A percentile compares a stretch with the other conserved stretches of the same genome.
phyloP scores from a whole-genome alignment of 768 basidiomycete genomes.

The Podaxis rugospora region DNA sequence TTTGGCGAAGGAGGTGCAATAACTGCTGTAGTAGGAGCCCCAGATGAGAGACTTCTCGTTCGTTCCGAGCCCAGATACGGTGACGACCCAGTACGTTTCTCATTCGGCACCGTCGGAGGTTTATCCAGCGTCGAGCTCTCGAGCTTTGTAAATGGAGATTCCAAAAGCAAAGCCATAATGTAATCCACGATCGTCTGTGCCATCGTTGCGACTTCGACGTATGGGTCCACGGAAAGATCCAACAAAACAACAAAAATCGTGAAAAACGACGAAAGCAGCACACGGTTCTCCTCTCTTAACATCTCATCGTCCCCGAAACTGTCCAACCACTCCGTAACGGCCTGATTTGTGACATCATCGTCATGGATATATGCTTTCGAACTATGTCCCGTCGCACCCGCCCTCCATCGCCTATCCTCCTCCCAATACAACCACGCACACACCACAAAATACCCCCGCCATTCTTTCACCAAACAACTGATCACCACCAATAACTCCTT shows the following conservation, averaged over 20 bases:
- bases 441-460: conserved; percentile 93
- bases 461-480: conserved; percentile 92
- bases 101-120: conserved; percentile 40
- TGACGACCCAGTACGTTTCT: conserved; percentile 33
- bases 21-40: neutral
- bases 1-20: conserved; percentile 28
- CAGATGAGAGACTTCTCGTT: neutral
- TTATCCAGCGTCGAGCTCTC: conserved; percentile 59
- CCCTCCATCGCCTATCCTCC: conserved; percentile 70
- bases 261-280: conserved; percentile 88
- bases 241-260: conserved; percentile 86
- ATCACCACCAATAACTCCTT: conserved; percentile 91
- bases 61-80: conserved; percentile 29
- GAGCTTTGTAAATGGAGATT: conserved; percentile 81
- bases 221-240: conserved; percentile 90
- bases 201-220: conserved; percentile 86
- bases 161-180: conserved; percentile 82
- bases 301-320: conserved; percentile 61
- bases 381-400: conserved; percentile 27
- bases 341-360: conserved; percentile 70
- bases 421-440: conserved; percentile 98
- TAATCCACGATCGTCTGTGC: conserved; percentile 93
- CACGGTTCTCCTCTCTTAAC: conserved; percentile 71
- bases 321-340: conserved; percentile 77
- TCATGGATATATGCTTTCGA: conserved; percentile 35